Percentiles rank a stretch among this genome's conserved stretches.
Conservation (phyloP, 2,329 filamentous ascomycete species). For the Parastagonospora avenae region DNA sequence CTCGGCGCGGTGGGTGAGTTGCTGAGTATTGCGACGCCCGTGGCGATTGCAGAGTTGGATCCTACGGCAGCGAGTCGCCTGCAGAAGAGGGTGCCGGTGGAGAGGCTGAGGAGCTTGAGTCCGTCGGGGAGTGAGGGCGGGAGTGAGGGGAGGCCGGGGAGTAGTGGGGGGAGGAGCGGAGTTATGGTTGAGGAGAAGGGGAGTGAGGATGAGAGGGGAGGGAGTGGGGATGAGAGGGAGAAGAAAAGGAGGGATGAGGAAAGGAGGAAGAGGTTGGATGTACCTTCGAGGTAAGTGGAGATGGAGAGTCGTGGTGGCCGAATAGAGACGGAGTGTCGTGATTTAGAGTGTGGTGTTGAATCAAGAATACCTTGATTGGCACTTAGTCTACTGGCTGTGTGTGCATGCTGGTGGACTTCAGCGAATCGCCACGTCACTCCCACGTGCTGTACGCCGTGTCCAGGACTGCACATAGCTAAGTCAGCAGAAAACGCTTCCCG, state of each 20-base stretch:
- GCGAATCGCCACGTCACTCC: too few relatives aligned
- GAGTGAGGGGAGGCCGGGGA: constrained; percentile 17
- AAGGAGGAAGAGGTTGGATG: constrained; percentile 18
- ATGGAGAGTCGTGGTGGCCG: not conserved
- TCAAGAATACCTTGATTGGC: too few relatives aligned
- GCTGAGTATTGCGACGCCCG: constrained; percentile 40
- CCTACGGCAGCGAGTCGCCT: constrained; percentile 40
- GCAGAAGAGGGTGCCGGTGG: constrained; percentile 20
- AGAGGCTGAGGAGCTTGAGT: constrained; percentile 39
- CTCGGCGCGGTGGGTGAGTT: constrained; percentile 41
- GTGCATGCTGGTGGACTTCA: too few relatives aligned
- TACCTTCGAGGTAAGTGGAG: constrained; percentile 6
- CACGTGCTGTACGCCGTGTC: too few relatives aligned
- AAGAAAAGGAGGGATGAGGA: constrained; percentile 6
- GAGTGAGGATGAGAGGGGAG: constrained; percentile 45
- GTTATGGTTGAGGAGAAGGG: constrained; percentile 51
- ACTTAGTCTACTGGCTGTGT: too few relatives aligned
- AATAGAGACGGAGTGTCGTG: not conserved
- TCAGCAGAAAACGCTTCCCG: too few relatives aligned
- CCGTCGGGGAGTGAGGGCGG: constrained; percentile 34
- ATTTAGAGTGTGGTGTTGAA: too few relatives aligned
- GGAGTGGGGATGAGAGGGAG: constrained; percentile 19
- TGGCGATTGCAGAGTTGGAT: constrained; percentile 45
- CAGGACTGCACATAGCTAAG: too few relatives aligned
- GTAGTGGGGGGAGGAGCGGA: constrained; percentile 30